Conservation (phyloP, 768 basidiomycete species). For the Xerocomellus dryophilus region DNA sequence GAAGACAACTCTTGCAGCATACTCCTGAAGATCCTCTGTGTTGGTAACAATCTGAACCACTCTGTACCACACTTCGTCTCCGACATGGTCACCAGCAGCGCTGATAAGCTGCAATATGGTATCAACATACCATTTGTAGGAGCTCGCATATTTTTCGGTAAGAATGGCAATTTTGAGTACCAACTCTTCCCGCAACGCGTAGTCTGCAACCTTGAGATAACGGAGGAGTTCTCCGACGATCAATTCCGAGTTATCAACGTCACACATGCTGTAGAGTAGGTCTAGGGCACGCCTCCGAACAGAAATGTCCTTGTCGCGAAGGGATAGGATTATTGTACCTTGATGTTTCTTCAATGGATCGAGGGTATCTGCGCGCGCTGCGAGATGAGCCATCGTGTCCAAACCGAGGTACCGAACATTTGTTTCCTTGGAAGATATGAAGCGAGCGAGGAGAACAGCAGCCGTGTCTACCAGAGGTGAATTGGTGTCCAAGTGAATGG, state of each 20-base stretch:
- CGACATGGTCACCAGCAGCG: constrained; percentile 96
- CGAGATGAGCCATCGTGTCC: constrained; percentile 98
- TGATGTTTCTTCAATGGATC: constrained; percentile 94
- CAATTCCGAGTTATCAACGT: constrained; percentile 91
- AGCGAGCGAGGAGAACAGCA: constrained; percentile 87
- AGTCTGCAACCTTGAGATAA: constrained; percentile 95
- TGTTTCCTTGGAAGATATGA: constrained; percentile 97
- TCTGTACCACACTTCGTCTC: constrained; percentile 99
- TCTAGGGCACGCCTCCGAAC: constrained; percentile 93
- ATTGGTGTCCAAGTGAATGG: constrained; percentile 91
- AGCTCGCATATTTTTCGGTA: constrained; percentile 97
- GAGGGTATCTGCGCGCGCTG: constrained; percentile 87
- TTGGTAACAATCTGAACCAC: constrained; percentile 98
- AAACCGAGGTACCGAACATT: constrained; percentile 97
- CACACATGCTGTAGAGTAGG: constrained; percentile 98
- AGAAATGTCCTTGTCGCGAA: constrained; percentile 96
- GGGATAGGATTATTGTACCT: constrained; percentile 88
- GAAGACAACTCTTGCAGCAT: constrained; percentile 90
- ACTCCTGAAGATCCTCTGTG: constrained; percentile 95
- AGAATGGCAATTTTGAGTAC: constrained; percentile 97
- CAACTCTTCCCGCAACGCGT: constrained; percentile 96
- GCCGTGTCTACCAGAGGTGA: constrained; percentile 87
- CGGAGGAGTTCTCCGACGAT: constrained; percentile 94
- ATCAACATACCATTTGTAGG: constrained; percentile 99
- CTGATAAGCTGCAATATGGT: constrained; percentile 95